Evolutionary conservation across 1,139 yeast genomes (phyloP).

Genomic region (Zygosaccharomyces sapae): DNA sequence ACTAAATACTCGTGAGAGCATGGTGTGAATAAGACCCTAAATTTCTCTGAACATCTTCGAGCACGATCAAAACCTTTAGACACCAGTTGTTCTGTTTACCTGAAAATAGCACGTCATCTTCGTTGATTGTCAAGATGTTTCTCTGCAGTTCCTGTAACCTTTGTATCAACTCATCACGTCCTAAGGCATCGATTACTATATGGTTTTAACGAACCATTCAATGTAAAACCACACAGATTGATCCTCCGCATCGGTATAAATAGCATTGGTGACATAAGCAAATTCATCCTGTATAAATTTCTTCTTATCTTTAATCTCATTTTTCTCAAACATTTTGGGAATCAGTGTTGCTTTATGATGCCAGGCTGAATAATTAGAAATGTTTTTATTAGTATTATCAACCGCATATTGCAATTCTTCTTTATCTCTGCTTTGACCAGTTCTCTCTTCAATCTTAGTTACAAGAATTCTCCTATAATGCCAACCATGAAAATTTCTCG

Average conservation of each 20-base stretch:
- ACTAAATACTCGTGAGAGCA: conserved; percentile 38
- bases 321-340: conserved; percentile 44
- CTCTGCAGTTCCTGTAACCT: conserved; percentile 42
- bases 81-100: conserved; percentile 67
- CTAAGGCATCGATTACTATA: conserved; percentile 33
- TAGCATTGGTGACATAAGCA: conserved; percentile 70
- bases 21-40: conserved; percentile 14
- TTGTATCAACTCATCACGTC: conserved; percentile 30
- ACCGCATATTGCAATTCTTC: conserved; percentile 77
- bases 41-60: conserved; percentile 40
- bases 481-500: conserved; percentile 95
- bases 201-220: conserved; percentile 69
- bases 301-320: conserved; percentile 28
- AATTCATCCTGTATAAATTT: conserved; percentile 55
- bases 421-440: conserved; percentile 32
- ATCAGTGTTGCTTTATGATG: conserved; percentile 78
- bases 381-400: conserved; percentile 69
- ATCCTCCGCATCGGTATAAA: conserved; percentile 90
- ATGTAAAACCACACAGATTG: conserved; percentile 90
- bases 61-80: conserved; percentile 49
- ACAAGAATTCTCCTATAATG: conserved; percentile 79
- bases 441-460: conserved; percentile 43
- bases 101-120: conserved; percentile 55
- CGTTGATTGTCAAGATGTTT: conserved; percentile 52
- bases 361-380: conserved; percentile 95